These are phyloP conservation scores for Scutellaria barbata DNA, from an alignment of 257 asterid genomes.

Conservation along the genomic window DNA sequence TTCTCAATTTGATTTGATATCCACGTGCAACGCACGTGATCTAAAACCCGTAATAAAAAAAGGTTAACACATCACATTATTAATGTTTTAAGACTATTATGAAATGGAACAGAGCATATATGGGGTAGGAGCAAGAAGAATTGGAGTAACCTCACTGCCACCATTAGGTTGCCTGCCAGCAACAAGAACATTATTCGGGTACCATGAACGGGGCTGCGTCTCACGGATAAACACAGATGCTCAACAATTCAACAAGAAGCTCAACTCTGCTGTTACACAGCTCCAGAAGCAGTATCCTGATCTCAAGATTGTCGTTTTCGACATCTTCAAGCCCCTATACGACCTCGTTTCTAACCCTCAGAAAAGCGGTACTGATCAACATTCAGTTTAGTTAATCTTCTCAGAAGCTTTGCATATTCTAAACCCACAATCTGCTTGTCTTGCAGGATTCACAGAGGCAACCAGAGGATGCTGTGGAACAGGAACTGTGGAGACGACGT, in stretches of 20 bases:
- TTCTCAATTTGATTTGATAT: too few species aligned
- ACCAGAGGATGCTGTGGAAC: conserved; percentile 88
- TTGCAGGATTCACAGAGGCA: conserved; percentile 78
- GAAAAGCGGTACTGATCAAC: conserved; percentile 48
- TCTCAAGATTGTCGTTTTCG: conserved; percentile 73
- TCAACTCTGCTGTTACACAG: conserved; percentile 67
- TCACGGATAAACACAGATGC: conserved; percentile 72
- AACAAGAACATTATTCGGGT: conserved; percentile 80
- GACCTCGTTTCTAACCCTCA: conserved; percentile 69
- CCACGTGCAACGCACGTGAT: too few species aligned
- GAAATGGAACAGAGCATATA: conserved; percentile 55
- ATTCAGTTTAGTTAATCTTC: not conserved
- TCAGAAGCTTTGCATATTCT: too few species aligned
- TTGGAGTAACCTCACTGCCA: conserved; percentile 93
- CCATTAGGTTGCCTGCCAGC: conserved; percentile 93
- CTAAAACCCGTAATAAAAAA: too few species aligned
- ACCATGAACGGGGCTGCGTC: conserved; percentile 74
- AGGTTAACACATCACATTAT: too few species aligned
- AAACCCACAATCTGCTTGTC: not conserved
- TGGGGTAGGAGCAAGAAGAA: conserved; percentile 83
- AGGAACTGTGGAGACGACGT: conserved; percentile 78
- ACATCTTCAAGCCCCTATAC: conserved; percentile 76
- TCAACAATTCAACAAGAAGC: conserved; percentile 73
- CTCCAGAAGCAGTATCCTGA: conserved; percentile 70
- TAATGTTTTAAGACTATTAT: not conserved